Base-by-base conservation (phyloP, 2,329 filamentous ascomycete genomes). In the Xylaria sp. region DNA sequence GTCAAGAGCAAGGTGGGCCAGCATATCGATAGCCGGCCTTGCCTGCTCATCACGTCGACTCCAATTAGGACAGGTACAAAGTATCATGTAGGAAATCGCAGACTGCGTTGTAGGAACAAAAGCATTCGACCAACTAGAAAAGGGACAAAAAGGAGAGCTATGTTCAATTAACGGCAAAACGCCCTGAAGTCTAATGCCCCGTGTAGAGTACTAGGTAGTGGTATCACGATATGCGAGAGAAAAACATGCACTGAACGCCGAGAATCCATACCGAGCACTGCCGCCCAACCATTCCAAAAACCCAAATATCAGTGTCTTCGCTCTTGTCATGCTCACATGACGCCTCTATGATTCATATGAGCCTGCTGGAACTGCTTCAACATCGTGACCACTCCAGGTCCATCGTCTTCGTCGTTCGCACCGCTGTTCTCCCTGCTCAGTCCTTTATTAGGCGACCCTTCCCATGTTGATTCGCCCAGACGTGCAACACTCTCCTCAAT, bases 391-490 rank as follows among this genome's bases (percentile, higher is more conserved):
- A 89, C 86, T 1, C 87, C 86, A 1, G 83, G 81, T 15, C 86
- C 85, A 2, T 82, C 78, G 45, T 84, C 84, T 11, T 81, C 84
- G 6, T 81, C 79, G 20, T 80, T 80, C 5, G 78, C 72, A 3
- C 63, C 80, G 72, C 85, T 88, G 69, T 82, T 84, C 68, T 87
- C 86, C 31, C 85, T 80, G 49, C 83, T 86, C 20, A 86, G 69
- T 0, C 80, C 83, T 65, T 82, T 82, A 0, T 81, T 81, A 1
- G 86, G 86, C 2, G 85, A 85, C 17, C 84, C 86, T 74, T 88
- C 85, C 86, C 87, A 89, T 9, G 83, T 83, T 3, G 87, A 89
- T 79, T 86, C 87, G 63, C 81, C 90, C 73, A 86, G 83, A 0
- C 78, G 81, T 0, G 81, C 83, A 0, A 81, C 82, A 25, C 80